These are phyloP conservation scores for Beta lomatogona DNA, from an alignment of 179 eudicot species.

Conservation along the genomic window DNA sequence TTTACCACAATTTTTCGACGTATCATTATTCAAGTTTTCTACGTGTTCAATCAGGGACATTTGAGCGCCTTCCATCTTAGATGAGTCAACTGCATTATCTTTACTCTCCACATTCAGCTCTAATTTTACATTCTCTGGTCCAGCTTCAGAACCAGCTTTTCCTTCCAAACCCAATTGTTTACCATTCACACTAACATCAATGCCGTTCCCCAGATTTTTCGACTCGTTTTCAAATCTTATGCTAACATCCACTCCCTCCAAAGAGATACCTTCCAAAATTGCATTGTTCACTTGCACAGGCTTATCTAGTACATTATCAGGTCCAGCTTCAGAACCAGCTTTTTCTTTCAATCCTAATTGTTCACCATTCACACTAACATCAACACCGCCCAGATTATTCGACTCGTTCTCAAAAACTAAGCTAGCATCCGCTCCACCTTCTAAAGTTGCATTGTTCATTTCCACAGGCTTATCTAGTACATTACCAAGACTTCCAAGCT, in stretches of 20 bases:
- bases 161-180: conserved; percentile 26
- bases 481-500: conserved; percentile 6
- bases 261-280: not conserved
- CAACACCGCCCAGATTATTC: conserved; percentile 17
- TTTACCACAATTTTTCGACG: conserved; percentile 27
- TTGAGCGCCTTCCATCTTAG: conserved; percentile 11
- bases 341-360: conserved; percentile 26
- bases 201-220: conserved; percentile 20
- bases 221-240: conserved; percentile 9
- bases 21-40: conserved; percentile 27
- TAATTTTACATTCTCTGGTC: conserved; percentile 21
- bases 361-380: conserved; percentile 15
- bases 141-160: not conserved
- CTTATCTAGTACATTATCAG: no score
- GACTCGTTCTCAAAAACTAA: conserved; percentile 14
- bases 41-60: conserved; percentile 21
- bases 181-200: conserved; percentile 6
- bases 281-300: no score
- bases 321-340: conserved; percentile 16
- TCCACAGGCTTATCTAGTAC: not conserved
- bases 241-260: not conserved
- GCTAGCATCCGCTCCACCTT: conserved; percentile 10
- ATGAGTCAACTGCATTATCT: not conserved
- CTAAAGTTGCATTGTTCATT: conserved; percentile 1
- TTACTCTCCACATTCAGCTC: conserved; percentile 17